Evolutionary conservation across 208 protist genomes (phyloP).

Genomic region (Trypanosoma rangeli): DNA sequence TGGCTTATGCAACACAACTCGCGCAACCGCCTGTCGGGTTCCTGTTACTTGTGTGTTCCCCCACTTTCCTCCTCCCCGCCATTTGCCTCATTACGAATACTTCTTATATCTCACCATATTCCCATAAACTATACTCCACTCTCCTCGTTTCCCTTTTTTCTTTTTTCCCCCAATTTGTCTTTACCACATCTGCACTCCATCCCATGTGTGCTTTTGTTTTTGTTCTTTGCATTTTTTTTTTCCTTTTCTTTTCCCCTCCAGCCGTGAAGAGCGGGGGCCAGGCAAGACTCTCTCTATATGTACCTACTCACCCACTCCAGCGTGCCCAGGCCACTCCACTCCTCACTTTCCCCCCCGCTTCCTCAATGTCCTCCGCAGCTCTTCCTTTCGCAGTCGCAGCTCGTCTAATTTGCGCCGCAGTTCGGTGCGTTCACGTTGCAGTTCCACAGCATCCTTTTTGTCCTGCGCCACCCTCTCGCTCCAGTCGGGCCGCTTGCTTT

Average conservation of each 20-base stretch:
- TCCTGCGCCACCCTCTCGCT: conserved; percentile 22
- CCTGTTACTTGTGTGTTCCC: too few species aligned
- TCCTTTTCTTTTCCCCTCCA: neutral
- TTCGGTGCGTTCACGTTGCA: conserved; percentile 13
- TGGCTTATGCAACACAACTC: conserved; percentile 8
- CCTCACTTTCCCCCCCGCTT: conserved; percentile 20
- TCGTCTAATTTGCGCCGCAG: conserved; percentile 33
- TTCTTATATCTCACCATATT: too few species aligned
- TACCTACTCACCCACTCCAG: neutral
- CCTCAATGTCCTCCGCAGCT: conserved; percentile 27
- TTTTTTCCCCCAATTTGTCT: too few species aligned
- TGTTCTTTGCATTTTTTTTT: too few species aligned
- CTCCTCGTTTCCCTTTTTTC: too few species aligned
- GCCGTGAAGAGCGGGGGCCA: too few species aligned
- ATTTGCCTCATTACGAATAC: too few species aligned
- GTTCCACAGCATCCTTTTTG: neutral
- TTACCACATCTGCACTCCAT: too few species aligned
- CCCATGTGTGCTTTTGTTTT: neutral
- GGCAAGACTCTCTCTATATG: conserved; percentile 1
- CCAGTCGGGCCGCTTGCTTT: conserved; percentile 35
- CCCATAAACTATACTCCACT: too few species aligned
- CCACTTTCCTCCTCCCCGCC: too few species aligned
- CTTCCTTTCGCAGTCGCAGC: conserved; percentile 42
- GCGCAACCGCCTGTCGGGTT: too few species aligned
- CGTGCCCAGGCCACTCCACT: too few species aligned